Evolutionary conservation across 306 rosid genomes (phyloP).

Genomic region (Corylus americana): DNA sequence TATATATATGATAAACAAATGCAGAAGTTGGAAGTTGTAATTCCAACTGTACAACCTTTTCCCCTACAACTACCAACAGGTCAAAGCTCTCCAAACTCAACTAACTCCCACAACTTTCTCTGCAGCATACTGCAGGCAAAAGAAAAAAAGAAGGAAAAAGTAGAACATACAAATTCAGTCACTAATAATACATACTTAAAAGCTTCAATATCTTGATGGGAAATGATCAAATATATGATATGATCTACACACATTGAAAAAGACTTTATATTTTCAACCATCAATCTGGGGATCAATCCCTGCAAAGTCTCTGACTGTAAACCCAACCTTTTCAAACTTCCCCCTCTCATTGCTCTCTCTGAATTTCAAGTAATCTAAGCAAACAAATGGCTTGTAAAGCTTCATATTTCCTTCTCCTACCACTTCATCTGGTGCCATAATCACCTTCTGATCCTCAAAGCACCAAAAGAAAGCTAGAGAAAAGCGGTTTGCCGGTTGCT

Average conservation of each 20-base stretch:
- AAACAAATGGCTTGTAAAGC: slow-evolving; percentile 59
- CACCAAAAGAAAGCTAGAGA: slow-evolving; percentile 95
- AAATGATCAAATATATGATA: slow-evolving; percentile 12
- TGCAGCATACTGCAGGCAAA: not conserved
- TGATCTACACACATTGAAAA: slow-evolving; percentile 6
- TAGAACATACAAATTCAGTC: not conserved
- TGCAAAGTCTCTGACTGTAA: slow-evolving; percentile 82
- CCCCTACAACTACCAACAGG: not conserved
- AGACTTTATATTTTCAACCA: slow-evolving; percentile 11
- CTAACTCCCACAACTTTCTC: not conserved
- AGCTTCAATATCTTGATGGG: not conserved
- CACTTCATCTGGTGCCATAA: slow-evolving; percentile 70
- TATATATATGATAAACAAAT: not conserved
- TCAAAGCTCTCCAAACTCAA: slow-evolving; percentile 5
- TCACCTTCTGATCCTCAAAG: slow-evolving; percentile 71
- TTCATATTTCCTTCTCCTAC: slow-evolving; percentile 63
- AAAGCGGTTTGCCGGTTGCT: slow-evolving; percentile 58
- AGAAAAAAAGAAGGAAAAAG: not conserved
- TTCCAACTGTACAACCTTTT: slow-evolving; percentile 1
- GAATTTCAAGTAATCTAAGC: slow-evolving; percentile 74
- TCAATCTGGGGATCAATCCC: slow-evolving; percentile 44
- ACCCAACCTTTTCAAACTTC: slow-evolving; percentile 87
- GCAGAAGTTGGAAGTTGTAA: not conserved
- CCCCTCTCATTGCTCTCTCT: slow-evolving; percentile 83
- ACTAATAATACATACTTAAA: not conserved